Evolutionary conservation across 768 basidiomycete genomes (phyloP).

Genomic region (Naganishia vaughanmartiniae): DNA sequence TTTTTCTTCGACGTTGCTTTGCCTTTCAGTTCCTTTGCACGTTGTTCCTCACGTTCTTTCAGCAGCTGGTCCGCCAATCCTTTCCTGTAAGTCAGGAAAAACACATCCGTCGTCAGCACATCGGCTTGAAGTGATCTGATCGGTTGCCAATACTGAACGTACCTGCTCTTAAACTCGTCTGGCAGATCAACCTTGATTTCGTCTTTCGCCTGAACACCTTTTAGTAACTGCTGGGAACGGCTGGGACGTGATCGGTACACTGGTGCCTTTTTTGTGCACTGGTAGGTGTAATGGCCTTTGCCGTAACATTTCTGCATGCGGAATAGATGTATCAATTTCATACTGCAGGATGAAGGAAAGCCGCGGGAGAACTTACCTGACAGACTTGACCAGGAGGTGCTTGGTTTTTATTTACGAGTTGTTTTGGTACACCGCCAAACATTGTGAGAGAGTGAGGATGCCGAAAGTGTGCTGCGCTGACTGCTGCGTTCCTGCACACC

Average conservation of each 20-base stretch:
- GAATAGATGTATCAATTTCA: not conserved
- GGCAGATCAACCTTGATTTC: conserved; percentile 80
- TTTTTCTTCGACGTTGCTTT: conserved; percentile 7
- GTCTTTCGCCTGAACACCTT: conserved; percentile 67
- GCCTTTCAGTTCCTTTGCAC: conserved; percentile 2
- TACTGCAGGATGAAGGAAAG: not conserved
- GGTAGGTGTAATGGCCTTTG: conserved; percentile 82
- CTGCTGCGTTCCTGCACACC: no score
- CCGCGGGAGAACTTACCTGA: conserved; percentile 15
- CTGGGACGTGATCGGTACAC: conserved; percentile 89
- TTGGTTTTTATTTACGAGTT: conserved; percentile 18
- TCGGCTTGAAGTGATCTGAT: not conserved
- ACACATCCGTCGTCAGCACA: not conserved
- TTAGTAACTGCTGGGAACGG: conserved; percentile 78
- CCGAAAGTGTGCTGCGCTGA: no score
- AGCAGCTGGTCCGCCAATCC: conserved; percentile 29
- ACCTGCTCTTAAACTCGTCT: conserved; percentile 76
- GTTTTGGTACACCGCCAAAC: conserved; percentile 30
- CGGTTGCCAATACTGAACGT: not conserved
- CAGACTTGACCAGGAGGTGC: conserved; percentile 25
- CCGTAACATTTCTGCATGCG: conserved; percentile 44
- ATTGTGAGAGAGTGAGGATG: not conserved
- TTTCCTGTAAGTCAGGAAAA: not conserved
- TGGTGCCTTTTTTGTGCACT: conserved; percentile 70
- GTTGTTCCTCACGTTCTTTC: conserved; percentile 34